Evolutionary conservation across 1,284 basidiomycete species (phyloP).

Genomic region (Inonotus obliquus): DNA sequence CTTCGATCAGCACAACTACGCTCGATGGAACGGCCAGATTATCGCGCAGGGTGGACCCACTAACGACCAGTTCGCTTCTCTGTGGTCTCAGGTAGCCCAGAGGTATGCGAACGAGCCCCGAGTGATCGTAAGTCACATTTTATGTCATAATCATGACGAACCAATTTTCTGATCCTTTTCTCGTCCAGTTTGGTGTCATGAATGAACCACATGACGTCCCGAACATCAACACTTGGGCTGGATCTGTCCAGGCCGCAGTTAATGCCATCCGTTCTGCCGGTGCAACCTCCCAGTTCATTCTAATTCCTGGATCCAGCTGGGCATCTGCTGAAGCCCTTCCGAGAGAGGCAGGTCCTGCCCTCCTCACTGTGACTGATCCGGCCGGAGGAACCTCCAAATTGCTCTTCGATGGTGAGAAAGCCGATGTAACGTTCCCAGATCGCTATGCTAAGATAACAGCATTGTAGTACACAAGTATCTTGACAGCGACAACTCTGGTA

Average conservation of each 20-base stretch:
- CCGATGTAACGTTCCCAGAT: conserved; percentile 17
- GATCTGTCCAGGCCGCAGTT: conserved; percentile 22
- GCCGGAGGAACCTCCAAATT: conserved; percentile 44
- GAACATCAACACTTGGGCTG: conserved; percentile 18
- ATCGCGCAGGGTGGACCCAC: conserved; percentile 33
- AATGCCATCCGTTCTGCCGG: conserved; percentile 23
- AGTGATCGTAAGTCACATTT: conserved; percentile 27
- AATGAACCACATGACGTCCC: conserved; percentile 25
- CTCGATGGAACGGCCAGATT: conserved; percentile 22
- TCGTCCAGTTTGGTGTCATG: conserved; percentile 21
- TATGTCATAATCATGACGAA: neutral
- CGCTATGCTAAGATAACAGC: conserved; percentile 6
- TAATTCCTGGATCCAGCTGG: conserved; percentile 41
- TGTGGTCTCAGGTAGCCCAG: conserved; percentile 33
- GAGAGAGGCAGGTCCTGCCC: conserved; percentile 45
- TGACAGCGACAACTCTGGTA: conserved; percentile 55
- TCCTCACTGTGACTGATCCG: conserved; percentile 53
- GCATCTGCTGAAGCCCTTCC: conserved; percentile 44
- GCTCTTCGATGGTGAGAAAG: conserved; percentile 45
- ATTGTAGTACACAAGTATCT: conserved; percentile 55
- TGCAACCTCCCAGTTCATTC: conserved; percentile 40
- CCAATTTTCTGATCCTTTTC: neutral
- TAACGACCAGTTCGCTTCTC: conserved; percentile 27
- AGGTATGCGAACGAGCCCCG: conserved; percentile 29
- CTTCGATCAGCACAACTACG: conserved; percentile 29